Conservation (phyloP, 306 rosid species). For the Spatholobus suberectus region DNA sequence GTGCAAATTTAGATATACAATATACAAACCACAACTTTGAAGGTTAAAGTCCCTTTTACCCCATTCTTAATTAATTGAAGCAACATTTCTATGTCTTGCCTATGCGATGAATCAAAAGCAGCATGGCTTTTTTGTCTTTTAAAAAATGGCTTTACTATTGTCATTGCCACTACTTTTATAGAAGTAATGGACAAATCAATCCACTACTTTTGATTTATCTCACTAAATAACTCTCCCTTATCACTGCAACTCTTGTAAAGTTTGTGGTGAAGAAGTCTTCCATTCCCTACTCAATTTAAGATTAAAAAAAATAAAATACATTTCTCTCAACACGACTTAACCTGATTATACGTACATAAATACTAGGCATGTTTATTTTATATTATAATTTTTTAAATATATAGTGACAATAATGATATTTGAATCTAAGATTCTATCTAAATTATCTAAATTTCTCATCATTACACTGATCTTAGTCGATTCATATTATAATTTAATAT, state of each 20-base stretch:
- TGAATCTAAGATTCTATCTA: too few species aligned
- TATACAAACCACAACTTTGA: constrained; percentile 4
- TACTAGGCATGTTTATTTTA: neutral
- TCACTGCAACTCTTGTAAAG: neutral
- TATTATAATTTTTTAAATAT: too few species aligned
- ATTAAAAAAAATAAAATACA: too few species aligned
- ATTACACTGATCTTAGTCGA: too few species aligned
- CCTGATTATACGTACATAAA: too few species aligned
- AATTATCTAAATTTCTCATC: too few species aligned
- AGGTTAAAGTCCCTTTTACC: neutral
- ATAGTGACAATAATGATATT: too few species aligned
- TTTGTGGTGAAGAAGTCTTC: constrained; percentile 1
- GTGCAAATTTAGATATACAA: neutral
- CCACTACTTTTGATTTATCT: neutral
- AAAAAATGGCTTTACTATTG: constrained; percentile 16
- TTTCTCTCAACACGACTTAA: too few species aligned
- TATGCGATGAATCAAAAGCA: constrained; percentile 33
- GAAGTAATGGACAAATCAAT: constrained; percentile 38
- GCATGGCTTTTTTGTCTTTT: constrained; percentile 34
- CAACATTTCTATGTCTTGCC: constrained; percentile 5
- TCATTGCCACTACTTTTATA: constrained; percentile 29
- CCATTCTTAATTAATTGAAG: constrained; percentile 33
- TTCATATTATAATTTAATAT: too few species aligned
- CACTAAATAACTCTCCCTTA: neutral
- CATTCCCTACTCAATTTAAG: neutral